These are phyloP conservation scores for Coemansia sp. DNA, from an alignment of 192 early-diverging fungal genomes.

Conservation along the genomic window DNA sequence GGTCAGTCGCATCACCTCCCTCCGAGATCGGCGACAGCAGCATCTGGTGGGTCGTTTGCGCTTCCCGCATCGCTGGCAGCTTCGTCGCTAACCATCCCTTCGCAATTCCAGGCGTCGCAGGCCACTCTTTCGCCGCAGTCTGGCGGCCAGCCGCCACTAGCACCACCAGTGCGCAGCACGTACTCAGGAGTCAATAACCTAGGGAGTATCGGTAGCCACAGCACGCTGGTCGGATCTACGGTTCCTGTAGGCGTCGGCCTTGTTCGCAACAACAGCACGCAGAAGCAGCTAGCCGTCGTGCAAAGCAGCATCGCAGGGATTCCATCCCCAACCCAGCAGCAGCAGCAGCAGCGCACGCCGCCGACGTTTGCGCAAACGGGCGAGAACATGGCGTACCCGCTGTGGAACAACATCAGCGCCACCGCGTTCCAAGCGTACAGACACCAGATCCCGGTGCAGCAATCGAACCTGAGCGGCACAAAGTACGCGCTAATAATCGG, in stretches of 20 bases:
- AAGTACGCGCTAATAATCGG: constrained; percentile 59
- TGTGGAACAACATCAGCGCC: constrained; percentile 32
- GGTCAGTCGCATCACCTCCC: neutral
- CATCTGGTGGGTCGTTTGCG: neutral
- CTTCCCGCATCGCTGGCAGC: constrained; percentile 3
- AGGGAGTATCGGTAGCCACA: neutral
- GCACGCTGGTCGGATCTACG: constrained; percentile 8
- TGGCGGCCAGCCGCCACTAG: neutral
- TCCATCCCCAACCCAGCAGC: neutral
- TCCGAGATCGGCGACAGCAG: constrained; percentile 6
- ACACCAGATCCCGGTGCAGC: constrained; percentile 36
- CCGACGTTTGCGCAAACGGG: constrained; percentile 16
- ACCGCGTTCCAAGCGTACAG: constrained; percentile 30
- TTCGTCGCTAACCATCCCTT: constrained; percentile 9
- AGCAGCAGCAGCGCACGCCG: neutral
- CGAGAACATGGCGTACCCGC: constrained; percentile 16
- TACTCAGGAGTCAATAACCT: neutral
- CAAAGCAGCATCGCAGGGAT: neutral
- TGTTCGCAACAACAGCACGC: neutral
- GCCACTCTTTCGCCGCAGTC: constrained; percentile 2
- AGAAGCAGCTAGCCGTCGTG: neutral
- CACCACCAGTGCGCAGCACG: neutral
- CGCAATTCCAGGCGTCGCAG: constrained; percentile 13
- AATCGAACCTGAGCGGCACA: constrained; percentile 37
- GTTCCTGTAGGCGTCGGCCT: neutral